Base-by-base conservation (phyloP, 2,329 filamentous ascomycete genomes). In the Talaromyces sp. region DNA sequence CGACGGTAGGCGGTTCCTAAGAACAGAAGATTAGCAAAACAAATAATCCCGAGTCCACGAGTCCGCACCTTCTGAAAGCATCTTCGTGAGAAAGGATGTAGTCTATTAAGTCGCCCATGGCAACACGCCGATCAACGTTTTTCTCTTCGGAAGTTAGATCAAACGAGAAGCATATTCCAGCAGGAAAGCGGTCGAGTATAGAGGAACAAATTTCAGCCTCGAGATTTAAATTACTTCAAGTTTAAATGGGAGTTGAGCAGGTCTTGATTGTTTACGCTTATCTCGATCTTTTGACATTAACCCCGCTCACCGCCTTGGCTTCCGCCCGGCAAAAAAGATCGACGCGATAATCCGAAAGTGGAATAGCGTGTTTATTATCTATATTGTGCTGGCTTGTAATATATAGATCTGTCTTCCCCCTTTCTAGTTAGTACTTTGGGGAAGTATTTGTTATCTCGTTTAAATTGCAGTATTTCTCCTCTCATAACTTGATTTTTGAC, bases 1-100 rank as follows among this genome's bases (percentile, higher is more conserved):
- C 5, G 91, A 93, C 13, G 90, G 87, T 13, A 96, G 82, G 55
- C 92, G 89, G 64, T 87, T 84, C 77, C 88, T 62, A 27, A 55
- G 32, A 9, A 26, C 50, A 32, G 31, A 58, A 57, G 46, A n/a
- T 10, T 10, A 32, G 29, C 41, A 29, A 21, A 59, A 35, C 17
- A 24, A 49, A 35, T 55, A 41, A 29, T 63, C 77, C 77, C 8
- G 77, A 21, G 8, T 26, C 19, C 14, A 29, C 13, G 13, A n/a
- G 43, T 74, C 69, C 80, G 75, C 72, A 84, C 83, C 69, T 75
- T 70, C 75, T 70, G 61, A 89, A 89, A 64, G 85, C 83, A 52
- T 82, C 77, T 70, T 88, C 85, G 65, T 86, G 80, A 46, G 82
- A 74, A 57, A 85, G 74, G 59, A 89, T 82, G 69, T 84, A 93